phyloP scores from a whole-genome alignment of 23 red algal species.

The Gracilaria vermiculophylla region DNA sequence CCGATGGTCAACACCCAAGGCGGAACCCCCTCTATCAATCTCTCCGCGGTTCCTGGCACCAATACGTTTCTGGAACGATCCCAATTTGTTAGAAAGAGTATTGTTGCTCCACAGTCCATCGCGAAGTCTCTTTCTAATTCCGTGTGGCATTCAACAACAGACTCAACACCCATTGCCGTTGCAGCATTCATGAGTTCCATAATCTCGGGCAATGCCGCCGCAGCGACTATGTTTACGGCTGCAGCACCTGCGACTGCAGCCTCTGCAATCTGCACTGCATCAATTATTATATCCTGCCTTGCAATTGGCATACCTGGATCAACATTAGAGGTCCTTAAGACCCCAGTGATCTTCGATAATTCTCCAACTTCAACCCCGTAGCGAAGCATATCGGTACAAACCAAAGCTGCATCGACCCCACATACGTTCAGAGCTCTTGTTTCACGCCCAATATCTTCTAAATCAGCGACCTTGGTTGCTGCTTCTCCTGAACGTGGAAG shows the following conservation, averaged over 20 bases:
- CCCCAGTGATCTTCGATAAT: neutral
- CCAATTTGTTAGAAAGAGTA: constrained; percentile 75
- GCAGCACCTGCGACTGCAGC: constrained; percentile 83
- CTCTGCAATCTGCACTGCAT: constrained; percentile 91
- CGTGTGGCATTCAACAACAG: constrained; percentile 91
- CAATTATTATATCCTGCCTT: constrained; percentile 82
- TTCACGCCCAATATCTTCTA: constrained; percentile 61
- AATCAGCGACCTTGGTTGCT: constrained; percentile 5
- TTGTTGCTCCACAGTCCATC: constrained; percentile 89
- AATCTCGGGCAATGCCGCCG: constrained; percentile 78
- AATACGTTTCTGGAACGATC: constrained; percentile 65
- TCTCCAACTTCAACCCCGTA: constrained; percentile 47
- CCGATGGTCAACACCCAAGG: constrained; percentile 70
- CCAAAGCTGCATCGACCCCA: constrained; percentile 53
- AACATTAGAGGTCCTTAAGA: neutral
- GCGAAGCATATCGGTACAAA: constrained; percentile 50
- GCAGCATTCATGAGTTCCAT: constrained; percentile 86
- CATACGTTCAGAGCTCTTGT: constrained; percentile 7
- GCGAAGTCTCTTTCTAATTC: constrained; percentile 86
- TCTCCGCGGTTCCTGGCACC: constrained; percentile 47
- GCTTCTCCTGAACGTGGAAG: constrained; percentile 1
- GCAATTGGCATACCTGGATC: constrained; percentile 75
- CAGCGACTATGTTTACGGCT: constrained; percentile 85
- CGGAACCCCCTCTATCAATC: constrained; percentile 56
- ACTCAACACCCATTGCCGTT: constrained; percentile 87